Base-by-base conservation (phyloP, 2,329 filamentous ascomycete genomes). In the Capronia coronata region DNA sequence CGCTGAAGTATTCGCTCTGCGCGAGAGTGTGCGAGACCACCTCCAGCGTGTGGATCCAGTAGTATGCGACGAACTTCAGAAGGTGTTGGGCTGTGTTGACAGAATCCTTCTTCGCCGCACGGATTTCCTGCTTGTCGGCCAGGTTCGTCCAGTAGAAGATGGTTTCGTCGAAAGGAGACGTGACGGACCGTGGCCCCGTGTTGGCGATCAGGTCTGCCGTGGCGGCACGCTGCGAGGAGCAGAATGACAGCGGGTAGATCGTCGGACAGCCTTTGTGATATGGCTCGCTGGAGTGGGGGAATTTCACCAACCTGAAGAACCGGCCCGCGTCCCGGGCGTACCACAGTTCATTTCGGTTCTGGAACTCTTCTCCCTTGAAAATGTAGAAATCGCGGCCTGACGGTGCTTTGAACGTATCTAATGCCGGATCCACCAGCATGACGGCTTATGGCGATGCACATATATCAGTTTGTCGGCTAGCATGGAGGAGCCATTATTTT, bases 1-100 rank as follows among this genome's bases (percentile, higher is more conserved):
- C 39, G 39, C 39, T 42, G 39, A 42, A 42, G 22, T 42, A 42
- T n/a, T 42, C 39, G 23, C 39, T 42, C n/a, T 42, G 39, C 8
- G 39, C 39, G 11, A 42, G 39, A 7, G 39, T 42, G 22, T 42
- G 39, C 8, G 9, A 23, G n/a, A 42, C n/a, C 18, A 42, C 19
- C 27, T 42, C 39, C 9, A 42, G 14, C n/a, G 39, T 27, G 23
- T 42, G 18, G n/a, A 27, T 42, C 39, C 39, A 42, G 27, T 42
- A 14, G 22, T 42, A 42, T 21, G 39, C 39, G 39, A 42, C 14
- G 21, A 27, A 42, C 39, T 42, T 42, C 4, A 42, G n/a, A 9
- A 42, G 18, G 22, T 42, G 39, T 11, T 22, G 19, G 8, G 39
- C 39, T 23, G 39, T 13, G n/a, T 42, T 42, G 8, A 27, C 39